A percentile compares a stretch with the other conserved stretches of the same genome.
phyloP scores from a whole-genome alignment of 305 asterid genomes.

The Solanum hybrid region DNA sequence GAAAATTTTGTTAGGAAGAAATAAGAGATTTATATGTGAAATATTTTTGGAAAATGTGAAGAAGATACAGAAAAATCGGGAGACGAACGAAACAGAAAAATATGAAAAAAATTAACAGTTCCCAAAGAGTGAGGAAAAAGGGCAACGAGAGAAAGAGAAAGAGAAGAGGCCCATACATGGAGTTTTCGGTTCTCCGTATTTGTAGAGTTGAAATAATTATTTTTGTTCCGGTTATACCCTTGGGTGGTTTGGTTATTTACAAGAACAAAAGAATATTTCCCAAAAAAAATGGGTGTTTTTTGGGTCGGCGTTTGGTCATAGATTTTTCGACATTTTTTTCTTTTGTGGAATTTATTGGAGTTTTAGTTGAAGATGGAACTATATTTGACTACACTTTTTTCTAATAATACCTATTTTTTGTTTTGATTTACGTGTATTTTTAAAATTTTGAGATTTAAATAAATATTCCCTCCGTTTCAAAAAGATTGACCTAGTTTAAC shows the following conservation, averaged over 20 bases:
- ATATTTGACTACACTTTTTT: background rate
- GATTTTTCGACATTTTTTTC: rapidly evolving
- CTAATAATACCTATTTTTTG: background rate
- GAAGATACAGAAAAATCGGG: background rate
- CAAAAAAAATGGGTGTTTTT: background rate
- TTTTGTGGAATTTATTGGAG: background rate
- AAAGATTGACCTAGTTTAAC: no score
- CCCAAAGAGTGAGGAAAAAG: conserved; percentile 20
- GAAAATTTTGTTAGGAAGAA: background rate
- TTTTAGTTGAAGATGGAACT: background rate
- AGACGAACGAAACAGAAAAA: background rate
- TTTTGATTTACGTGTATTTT: background rate
- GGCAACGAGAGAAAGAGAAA: background rate
- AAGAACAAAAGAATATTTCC: background rate
- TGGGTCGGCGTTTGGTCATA: background rate
- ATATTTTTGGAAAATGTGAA: background rate
- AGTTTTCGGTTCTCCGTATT: conserved; percentile 11
- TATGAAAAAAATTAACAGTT: background rate
- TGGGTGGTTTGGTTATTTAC: background rate
- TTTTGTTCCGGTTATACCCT: conserved; percentile 1
- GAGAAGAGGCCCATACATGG: background rate
- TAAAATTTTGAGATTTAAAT: no score
- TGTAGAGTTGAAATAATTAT: conserved; percentile 9
- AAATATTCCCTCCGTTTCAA: rapidly evolving
- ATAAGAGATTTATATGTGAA: background rate